Evolutionary conservation across 768 basidiomycete species (phyloP), one percentile per base, ranked within the genome.

Genomic region (Neoboletus magnificus): DNA sequence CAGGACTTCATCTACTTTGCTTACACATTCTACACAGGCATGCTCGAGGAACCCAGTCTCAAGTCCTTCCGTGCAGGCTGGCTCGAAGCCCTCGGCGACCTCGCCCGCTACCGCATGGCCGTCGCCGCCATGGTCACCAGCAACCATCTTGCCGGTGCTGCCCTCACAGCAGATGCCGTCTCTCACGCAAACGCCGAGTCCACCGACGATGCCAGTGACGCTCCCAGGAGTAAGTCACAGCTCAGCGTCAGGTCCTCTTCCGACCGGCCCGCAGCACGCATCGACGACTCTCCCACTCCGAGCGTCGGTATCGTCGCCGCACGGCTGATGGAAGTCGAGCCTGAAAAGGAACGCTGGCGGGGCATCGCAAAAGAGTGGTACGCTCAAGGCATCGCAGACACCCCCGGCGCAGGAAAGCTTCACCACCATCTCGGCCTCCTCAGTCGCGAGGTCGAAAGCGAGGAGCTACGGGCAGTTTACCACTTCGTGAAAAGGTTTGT

Each of bases 51-150:
- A 67, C 83, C 81, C 10, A 79, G 77, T 1, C 79, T 98, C 43
- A 73, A 69, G 2, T 69, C 74, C 8, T 97, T 93, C 76, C 84
- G 86, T 55, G 76, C 82, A 2, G 86, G 87, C 18, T 99, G 97
- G 97, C 82, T 98, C 49, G 97, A 99, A 70, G 93, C 95, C 4
- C 84, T 99, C 16, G 97, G 97, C 23, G 97, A 99, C 72, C 80
- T 99, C 30, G 93, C 97, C 0, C 80, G 95, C 35, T 98, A 98
- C 70, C 83, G 90, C 48, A 96, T 97, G 91, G 87, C 89, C 1
- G 91, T 98, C n/a, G 90, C 92, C n/a, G 87, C 85, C 32, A 85
- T 93, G 79, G 79, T 90, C 29, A 79, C 81, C 27, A 78, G 80
- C 27, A 77, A 74, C 33, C 66, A 78, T 5, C 73, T 76, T 18